Evolutionary conservation across 768 basidiomycete species (phyloP).

Genomic region (Kockovaella imperatae): DNA sequence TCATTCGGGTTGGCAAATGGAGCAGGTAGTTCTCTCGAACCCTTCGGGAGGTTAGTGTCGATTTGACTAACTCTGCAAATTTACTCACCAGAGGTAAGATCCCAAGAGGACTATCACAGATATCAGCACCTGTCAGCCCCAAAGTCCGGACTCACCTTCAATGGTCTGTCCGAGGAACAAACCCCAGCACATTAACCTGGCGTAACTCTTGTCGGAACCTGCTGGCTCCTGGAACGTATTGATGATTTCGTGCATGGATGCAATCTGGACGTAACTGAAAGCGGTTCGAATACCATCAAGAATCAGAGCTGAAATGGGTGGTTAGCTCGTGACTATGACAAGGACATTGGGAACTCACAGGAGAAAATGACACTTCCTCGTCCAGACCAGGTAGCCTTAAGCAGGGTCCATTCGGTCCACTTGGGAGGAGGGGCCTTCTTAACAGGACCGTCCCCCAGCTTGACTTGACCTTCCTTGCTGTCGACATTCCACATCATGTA

Average conservation of each 20-base stretch:
- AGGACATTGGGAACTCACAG: slow-evolving; percentile 10
- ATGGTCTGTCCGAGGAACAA: slow-evolving; percentile 26
- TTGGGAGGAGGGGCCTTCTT: too few relatives aligned
- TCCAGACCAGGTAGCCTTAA: slow-evolving; percentile 19
- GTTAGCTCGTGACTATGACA: neutral
- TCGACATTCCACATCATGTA: neutral
- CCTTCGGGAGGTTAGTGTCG: slow-evolving; percentile 2
- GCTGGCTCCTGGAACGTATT: slow-evolving; percentile 18
- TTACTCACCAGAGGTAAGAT: slow-evolving; percentile 9
- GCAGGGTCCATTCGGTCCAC: slow-evolving; percentile 17
- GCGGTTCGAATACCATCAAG: slow-evolving; percentile 14
- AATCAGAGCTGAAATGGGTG: slow-evolving; percentile 12
- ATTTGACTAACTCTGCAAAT: too few relatives aligned
- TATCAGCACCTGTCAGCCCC: too few relatives aligned
- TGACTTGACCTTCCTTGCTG: neutral
- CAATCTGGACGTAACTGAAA: slow-evolving; percentile 20
- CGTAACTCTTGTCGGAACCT: slow-evolving; percentile 28
- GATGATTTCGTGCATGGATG: slow-evolving; percentile 29
- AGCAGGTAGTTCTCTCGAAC: slow-evolving; percentile 32
- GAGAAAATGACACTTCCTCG: slow-evolving; percentile 10
- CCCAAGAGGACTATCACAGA: slow-evolving; percentile 4
- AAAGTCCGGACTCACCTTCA: slow-evolving; percentile 24
- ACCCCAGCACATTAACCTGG: slow-evolving; percentile 31
- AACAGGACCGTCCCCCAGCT: neutral
- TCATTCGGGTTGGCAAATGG: slow-evolving; percentile 27